Base-by-base conservation (phyloP, 164 flowering plant species). In the Magnolia sinica region DNA sequence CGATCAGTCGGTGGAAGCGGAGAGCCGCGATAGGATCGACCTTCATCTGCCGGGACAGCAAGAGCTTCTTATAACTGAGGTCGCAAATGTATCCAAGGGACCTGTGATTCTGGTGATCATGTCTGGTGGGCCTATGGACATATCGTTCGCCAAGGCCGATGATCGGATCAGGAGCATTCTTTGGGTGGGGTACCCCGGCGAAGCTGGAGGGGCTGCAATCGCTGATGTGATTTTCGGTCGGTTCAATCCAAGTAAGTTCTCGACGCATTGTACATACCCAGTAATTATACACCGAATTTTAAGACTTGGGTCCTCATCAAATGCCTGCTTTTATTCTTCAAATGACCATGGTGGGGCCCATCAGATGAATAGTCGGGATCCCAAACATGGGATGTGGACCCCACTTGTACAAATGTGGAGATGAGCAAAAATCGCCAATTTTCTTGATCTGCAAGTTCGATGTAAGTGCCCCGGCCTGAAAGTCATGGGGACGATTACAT, bases 121-220 rank as follows among this genome's bases (percentile, higher is more conserved):
- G 95, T 90, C 96, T 13, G 99, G 92, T 20, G 98, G 99, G 9
- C 95, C 95, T 8, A 78, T 93, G 74, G 99, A 96, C 67, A 77
- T 96, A 5, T 70, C 89, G 6, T 96, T 91, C 27, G 98, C 98
- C 0, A 87, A 91, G 80, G 87, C 77, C 64, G 77, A 88, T 59
- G 79, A 78, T 1, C 88, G 86, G 65, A 82, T 96, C 31, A 78
- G 86, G 2, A 89, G 98, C 86, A 96, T 96, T n/a, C 68, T 96
- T 63, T 96, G 99, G 99, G 97, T 92, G 73, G 99, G 99, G 55
- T 96, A 89, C 83, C 99, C 99, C 61, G 98, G 99, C n/a, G 88
- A 96, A 85, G 97, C 96, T 55, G 99, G 99, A 37, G 99, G 99
- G 8, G 93, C 90, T 55, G 98, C 99, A 65, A 83, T 92, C 51